Evolutionary conservation across 2,329 filamentous ascomycete genomes (phyloP), one percentile per base, ranked within the genome.

Genomic region (Scorias spongiosa): DNA sequence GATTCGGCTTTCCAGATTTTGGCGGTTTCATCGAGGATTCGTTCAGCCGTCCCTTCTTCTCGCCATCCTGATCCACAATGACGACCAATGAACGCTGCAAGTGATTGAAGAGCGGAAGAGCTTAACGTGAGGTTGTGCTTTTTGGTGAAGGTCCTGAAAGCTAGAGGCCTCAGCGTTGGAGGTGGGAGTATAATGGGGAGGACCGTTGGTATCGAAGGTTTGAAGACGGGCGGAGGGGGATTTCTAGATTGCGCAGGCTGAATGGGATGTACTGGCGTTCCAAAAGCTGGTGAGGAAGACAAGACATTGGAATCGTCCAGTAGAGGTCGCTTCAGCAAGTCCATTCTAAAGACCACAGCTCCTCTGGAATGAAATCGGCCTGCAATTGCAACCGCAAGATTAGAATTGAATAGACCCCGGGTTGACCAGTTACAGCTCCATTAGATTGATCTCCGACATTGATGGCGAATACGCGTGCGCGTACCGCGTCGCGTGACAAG

Each of bases 31-130:
- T 98, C 91, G 30, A 98, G 67, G 10, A 95, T 85, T 51, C 81
- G 81, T 63, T 98, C 93, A 2, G 88, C 91, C 29, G 95, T 69
- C 0, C 93, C 89, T 60, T 93, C 87, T 66, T 96, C 88, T 55
- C 89, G 78, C 91, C 91, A 98, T 79, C 80, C 86, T 45, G 88
- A 88, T 29, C 91, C 91, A 61, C 91, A 98, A 63, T 94, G 83
- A 53, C 84, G 81, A 10, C 91, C 93, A 43, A 98, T 82, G 61
- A 98, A 98, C 1, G 76, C 74, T 15, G 91, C 88, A 29, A 98
- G 72, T 40, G 84, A 77, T 61, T 89, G 80, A 5, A 98, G 69
- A 0, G 91, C 86, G 0, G 87, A 78, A 0, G 89, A 91, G 7
- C 84, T 88, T 43, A 98, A 76, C 0, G 88, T 96, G 44, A 98